phyloP scores from a whole-genome alignment of 805 yeast genomes.

The Saturnispora silvae region DNA sequence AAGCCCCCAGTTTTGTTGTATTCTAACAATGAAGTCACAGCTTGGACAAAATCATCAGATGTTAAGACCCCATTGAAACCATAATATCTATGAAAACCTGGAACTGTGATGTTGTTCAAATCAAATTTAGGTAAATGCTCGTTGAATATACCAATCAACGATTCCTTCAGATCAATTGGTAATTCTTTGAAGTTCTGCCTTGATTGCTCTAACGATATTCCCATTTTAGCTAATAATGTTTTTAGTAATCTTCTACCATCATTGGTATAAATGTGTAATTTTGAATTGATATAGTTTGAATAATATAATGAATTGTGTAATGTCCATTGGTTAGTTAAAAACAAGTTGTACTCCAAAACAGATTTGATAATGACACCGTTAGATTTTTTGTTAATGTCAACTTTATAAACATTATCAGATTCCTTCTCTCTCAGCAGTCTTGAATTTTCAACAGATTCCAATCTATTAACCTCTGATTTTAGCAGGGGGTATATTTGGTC shows the following conservation, averaged over 20 bases:
- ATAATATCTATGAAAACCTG: slow-evolving; percentile 77
- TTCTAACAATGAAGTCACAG: slow-evolving; percentile 77
- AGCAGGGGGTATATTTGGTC: slow-evolving; percentile 60
- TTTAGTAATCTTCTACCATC: slow-evolving; percentile 81
- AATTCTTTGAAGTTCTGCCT: slow-evolving; percentile 88
- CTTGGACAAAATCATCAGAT: slow-evolving; percentile 89
- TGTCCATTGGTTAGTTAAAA: slow-evolving; percentile 85
- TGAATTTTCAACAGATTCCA: slow-evolving; percentile 28
- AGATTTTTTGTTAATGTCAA: slow-evolving; percentile 22
- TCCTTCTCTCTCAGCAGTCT: slow-evolving; percentile 2
- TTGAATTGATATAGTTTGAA: slow-evolving; percentile 85
- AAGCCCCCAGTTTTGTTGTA: slow-evolving; percentile 33
- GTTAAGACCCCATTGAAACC: slow-evolving; percentile 83
- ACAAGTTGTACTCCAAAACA: slow-evolving; percentile 79
- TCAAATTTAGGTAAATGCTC: slow-evolving; percentile 68
- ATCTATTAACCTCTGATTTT: slow-evolving; percentile 72
- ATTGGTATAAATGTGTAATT: slow-evolving; percentile 80
- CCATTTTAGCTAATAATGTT: slow-evolving; percentile 93
- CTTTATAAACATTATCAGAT: slow-evolving; percentile 8
- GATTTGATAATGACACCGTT: slow-evolving; percentile 37
- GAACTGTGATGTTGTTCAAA: slow-evolving; percentile 68
- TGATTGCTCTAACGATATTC: slow-evolving; percentile 80
- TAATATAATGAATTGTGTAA: slow-evolving; percentile 83
- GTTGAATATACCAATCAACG: slow-evolving; percentile 55
- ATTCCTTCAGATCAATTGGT: slow-evolving; percentile 69